Base-by-base conservation (phyloP, 139 green algal species). In the Mesotaenium endlicherianum region DNA sequence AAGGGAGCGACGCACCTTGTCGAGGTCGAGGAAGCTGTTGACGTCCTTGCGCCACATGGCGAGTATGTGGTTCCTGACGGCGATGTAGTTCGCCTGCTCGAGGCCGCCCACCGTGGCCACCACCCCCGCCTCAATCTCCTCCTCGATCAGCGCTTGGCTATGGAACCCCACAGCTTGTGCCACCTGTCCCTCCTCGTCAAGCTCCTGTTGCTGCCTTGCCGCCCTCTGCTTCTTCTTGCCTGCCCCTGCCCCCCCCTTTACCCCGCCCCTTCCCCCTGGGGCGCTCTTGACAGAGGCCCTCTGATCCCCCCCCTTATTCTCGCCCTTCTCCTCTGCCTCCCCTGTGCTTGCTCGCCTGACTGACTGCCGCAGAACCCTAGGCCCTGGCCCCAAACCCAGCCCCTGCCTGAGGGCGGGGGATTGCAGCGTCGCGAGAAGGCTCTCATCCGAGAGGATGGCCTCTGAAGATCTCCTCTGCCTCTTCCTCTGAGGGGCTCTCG, bases 51-150 rank as follows among this genome's bases (percentile, higher is more conserved):
- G 31, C 80, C 80, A 86, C 0, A 70, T 26, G 0, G 80, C 43
- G 0, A 86, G 11, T 17, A 86, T 86, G 2, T 84, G 70, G 69
- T 86, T 86, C 1, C 80, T 5, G n/a, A 86, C 43, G 39, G 30
- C 26, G 30, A 86, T 38, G 42, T 86, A 86, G 14, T 55, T 17
- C 17, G 30, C 44, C 70, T 86, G 70, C 2, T 86, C 80, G 34
- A 70, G 14, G 30, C 31, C 75, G 1, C 70, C 69, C 31, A 84
- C 39, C 49, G 31, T 84, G 47, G 5, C 17, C 36, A 86, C 31
- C 44, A 86, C 55, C 6, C 70, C 80, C n/a, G 80, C 80, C 40
- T 84, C 40, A 39, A 84, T 84, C 80, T 86, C 80, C 6, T 86
- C 80, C 50, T 86, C 80, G 20, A 70, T 83, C 36, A 86, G 71